phyloP scores from a whole-genome alignment of 192 early-diverging fungal genomes.

The Coemansia sp. region DNA sequence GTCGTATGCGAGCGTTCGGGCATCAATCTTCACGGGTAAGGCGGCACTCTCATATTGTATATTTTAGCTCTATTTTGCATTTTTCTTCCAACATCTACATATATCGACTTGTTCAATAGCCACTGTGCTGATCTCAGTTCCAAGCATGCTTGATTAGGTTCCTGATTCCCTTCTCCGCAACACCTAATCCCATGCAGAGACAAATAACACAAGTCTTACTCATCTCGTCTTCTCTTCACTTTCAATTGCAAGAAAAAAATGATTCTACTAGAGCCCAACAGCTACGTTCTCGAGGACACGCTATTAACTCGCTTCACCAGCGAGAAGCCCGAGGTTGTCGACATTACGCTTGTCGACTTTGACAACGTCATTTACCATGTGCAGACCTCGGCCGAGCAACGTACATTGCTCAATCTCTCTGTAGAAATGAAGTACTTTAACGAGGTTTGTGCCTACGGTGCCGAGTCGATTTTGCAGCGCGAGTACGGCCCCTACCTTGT shows the following conservation, averaged over 20 bases:
- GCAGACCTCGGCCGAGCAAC: slow-evolving; percentile 62
- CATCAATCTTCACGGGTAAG: slow-evolving; percentile 34
- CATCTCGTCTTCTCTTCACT: slow-evolving; percentile 8
- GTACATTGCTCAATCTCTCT: slow-evolving; percentile 68
- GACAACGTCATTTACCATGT: slow-evolving; percentile 93
- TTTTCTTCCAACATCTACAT: background rate
- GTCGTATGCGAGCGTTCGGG: slow-evolving; percentile 47
- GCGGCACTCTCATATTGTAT: slow-evolving; percentile 11
- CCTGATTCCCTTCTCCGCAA: background rate
- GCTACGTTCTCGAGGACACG: slow-evolving; percentile 66
- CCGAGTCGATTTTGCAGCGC: slow-evolving; percentile 77
- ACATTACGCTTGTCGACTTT: slow-evolving; percentile 92
- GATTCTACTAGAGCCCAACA: slow-evolving; percentile 62
- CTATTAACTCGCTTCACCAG: slow-evolving; percentile 65
- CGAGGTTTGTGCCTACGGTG: slow-evolving; percentile 83
- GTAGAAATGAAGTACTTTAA: slow-evolving; percentile 84
- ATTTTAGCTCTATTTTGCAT: slow-evolving; percentile 3
- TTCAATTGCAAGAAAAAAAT: slow-evolving; percentile 24
- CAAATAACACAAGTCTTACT: background rate
- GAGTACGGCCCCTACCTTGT: slow-evolving; percentile 80
- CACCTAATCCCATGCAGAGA: background rate
- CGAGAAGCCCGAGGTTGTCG: slow-evolving; percentile 70
- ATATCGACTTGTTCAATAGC: background rate
- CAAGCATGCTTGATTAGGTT: background rate
- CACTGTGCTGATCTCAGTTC: background rate